Percentiles rank a stretch among this genome's conserved stretches.
Evolutionary conservation across 768 basidiomycete species (phyloP).

Genomic region (Holtermanniella nyarrowii): DNA sequence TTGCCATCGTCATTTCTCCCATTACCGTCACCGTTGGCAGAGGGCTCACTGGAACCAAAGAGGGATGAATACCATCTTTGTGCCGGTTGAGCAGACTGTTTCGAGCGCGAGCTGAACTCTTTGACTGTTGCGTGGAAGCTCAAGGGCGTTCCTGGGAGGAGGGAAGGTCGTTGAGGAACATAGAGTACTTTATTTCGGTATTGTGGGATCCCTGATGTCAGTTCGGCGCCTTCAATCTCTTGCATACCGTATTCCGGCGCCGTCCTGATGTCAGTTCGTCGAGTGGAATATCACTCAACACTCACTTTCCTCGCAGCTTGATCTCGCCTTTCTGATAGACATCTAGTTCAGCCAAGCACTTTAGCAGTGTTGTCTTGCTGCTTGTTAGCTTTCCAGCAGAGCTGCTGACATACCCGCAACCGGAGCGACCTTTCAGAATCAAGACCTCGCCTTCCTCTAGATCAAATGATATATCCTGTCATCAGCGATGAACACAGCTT

Average conservation of each 20-base stretch:
- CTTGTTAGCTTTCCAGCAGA: conserved; percentile 40
- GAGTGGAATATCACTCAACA: conserved; percentile 43
- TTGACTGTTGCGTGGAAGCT: conserved; percentile 57
- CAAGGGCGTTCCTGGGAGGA: conserved; percentile 70
- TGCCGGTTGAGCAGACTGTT: not conserved
- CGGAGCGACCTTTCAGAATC: conserved; percentile 68
- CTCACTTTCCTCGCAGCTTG: conserved; percentile 58
- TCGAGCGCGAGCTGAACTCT: conserved; percentile 48
- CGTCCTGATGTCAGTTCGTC: conserved; percentile 5
- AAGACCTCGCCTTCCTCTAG: conserved; percentile 66
- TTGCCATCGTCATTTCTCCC: not conserved
- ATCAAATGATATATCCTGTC: conserved; percentile 50
- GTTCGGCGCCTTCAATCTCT: not conserved
- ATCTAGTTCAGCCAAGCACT: conserved; percentile 71
- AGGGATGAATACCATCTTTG: not conserved
- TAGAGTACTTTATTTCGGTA: conserved; percentile 74
- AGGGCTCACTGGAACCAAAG: not conserved
- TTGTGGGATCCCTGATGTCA: conserved; percentile 53
- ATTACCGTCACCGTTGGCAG: not conserved
- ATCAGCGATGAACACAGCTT: not conserved
- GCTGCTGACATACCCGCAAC: conserved; percentile 60
- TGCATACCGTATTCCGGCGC: conserved; percentile 20
- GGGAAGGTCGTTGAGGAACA: conserved; percentile 75
- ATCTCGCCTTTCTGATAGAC: conserved; percentile 56
- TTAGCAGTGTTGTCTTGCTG: conserved; percentile 58